phyloP scores from a whole-genome alignment of 2,329 filamentous ascomycete species.

The Colletotrichum australisinense region DNA sequence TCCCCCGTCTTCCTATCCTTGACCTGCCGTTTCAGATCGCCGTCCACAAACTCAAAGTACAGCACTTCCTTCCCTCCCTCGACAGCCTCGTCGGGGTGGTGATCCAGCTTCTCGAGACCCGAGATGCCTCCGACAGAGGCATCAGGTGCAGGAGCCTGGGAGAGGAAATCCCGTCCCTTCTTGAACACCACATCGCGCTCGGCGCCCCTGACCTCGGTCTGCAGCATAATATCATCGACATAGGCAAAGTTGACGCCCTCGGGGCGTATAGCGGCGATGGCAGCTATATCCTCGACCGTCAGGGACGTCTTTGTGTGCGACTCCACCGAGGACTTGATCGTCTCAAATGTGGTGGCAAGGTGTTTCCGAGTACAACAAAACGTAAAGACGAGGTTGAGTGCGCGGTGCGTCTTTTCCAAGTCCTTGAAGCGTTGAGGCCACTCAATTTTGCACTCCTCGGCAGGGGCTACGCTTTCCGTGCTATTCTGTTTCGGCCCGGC shows the following conservation, averaged over 20 bases:
- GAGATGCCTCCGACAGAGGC: slow-evolving; percentile 68
- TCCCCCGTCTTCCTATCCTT: slow-evolving; percentile 79
- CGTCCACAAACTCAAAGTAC: slow-evolving; percentile 93
- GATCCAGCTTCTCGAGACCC: slow-evolving; percentile 56
- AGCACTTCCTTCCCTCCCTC: slow-evolving; percentile 74
- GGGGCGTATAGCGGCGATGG: slow-evolving; percentile 82
- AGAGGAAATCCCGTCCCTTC: slow-evolving; percentile 62
- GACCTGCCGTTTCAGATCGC: slow-evolving; percentile 86
- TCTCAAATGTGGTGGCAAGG: slow-evolving; percentile 90
- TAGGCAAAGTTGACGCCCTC: slow-evolving; percentile 85
- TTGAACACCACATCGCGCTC: slow-evolving; percentile 74
- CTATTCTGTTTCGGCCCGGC: slow-evolving; percentile 28
- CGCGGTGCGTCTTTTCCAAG: slow-evolving; percentile 82
- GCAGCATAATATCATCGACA: slow-evolving; percentile 85
- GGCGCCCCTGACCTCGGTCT: slow-evolving; percentile 80
- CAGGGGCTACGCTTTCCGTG: slow-evolving; percentile 22
- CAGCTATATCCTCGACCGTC: slow-evolving; percentile 81
- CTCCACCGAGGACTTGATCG: slow-evolving; percentile 86
- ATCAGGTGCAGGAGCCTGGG: slow-evolving; percentile 63
- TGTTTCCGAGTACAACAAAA: slow-evolving; percentile 96
- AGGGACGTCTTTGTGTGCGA: slow-evolving; percentile 80
- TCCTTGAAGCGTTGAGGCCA: slow-evolving; percentile 83
- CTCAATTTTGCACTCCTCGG: slow-evolving; percentile 50
- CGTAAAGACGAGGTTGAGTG: slow-evolving; percentile 92
- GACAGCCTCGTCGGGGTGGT: slow-evolving; percentile 42